A percentile compares a stretch with the other conserved stretches of the same genome.
Conservation (phyloP, 805 yeast species). For the Candida sakaeoensis region DNA sequence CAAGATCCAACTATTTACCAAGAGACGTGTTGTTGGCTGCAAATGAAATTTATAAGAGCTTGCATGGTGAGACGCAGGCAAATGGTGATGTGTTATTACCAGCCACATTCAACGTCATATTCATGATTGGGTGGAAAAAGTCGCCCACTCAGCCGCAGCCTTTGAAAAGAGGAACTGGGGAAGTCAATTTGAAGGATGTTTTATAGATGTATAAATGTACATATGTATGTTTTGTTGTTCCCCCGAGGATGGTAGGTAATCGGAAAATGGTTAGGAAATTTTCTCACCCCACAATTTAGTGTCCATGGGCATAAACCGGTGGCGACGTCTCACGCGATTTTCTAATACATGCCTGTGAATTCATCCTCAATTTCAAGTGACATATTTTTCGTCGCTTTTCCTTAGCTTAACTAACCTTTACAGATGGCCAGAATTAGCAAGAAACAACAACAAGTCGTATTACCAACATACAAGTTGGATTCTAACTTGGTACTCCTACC, state of each 20-base stretch:
- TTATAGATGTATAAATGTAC: conserved; percentile 26
- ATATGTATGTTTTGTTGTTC: neutral
- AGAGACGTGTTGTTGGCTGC: conserved; percentile 72
- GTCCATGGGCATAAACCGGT: neutral
- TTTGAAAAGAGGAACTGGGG: conserved; percentile 67
- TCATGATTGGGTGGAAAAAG: conserved; percentile 88
- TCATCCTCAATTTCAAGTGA: neutral
- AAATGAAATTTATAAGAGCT: conserved; percentile 63
- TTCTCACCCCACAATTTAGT: neutral
- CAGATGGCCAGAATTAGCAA: too few relatives aligned
- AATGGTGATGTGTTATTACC: conserved; percentile 53
- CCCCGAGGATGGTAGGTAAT: neutral
- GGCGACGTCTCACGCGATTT: neutral
- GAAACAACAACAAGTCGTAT: conserved; percentile 22
- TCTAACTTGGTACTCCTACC: conserved; percentile 52
- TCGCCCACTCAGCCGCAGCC: conserved; percentile 69
- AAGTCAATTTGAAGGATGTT: conserved; percentile 64
- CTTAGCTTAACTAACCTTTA: too few relatives aligned
- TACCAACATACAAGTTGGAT: conserved; percentile 40
- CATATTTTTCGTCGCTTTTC: neutral
- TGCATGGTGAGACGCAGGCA: conserved; percentile 64
- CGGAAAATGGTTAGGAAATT: too few relatives aligned
- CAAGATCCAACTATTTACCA: conserved; percentile 36
- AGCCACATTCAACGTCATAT: conserved; percentile 72
- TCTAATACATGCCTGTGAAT: neutral